These are phyloP conservation scores for Gossypium mustelinum DNA, from an alignment of 345 rosid species.

Conservation along the genomic window DNA sequence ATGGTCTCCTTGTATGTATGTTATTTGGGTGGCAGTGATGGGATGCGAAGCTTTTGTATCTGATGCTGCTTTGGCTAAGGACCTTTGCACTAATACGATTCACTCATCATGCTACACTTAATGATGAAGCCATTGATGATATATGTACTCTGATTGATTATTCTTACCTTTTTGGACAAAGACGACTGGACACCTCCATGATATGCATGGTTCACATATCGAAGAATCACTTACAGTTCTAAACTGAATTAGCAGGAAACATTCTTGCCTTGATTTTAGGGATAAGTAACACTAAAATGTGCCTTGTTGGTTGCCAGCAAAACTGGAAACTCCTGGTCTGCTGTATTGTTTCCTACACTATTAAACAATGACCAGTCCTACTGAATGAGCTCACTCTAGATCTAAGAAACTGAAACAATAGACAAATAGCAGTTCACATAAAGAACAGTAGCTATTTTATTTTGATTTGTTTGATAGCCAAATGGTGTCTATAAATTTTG, in stretches of 20 bases:
- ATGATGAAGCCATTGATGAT: background rate
- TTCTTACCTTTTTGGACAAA: background rate
- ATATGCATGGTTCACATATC: background rate
- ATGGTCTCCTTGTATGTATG: background rate
- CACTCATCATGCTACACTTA: background rate
- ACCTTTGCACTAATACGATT: background rate
- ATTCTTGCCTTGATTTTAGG: background rate
- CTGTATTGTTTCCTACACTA: background rate
- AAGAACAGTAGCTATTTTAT: background rate
- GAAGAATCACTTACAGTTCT: background rate
- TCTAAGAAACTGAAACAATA: background rate
- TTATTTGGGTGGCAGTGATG: background rate
- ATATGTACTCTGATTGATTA: background rate
- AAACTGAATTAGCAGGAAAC: background rate
- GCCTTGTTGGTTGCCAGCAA: background rate
- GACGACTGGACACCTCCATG: background rate
- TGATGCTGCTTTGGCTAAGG: constrained; percentile 1
- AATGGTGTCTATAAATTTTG: background rate
- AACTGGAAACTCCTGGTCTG: background rate
- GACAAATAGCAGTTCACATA: background rate
- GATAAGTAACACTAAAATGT: background rate
- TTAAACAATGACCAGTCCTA: background rate
- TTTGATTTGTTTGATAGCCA: background rate
- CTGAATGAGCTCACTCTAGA: background rate
- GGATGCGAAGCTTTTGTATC: background rate